Evolutionary conservation across 805 yeast genomes (phyloP).

Genomic region (Peterozyma toletana): DNA sequence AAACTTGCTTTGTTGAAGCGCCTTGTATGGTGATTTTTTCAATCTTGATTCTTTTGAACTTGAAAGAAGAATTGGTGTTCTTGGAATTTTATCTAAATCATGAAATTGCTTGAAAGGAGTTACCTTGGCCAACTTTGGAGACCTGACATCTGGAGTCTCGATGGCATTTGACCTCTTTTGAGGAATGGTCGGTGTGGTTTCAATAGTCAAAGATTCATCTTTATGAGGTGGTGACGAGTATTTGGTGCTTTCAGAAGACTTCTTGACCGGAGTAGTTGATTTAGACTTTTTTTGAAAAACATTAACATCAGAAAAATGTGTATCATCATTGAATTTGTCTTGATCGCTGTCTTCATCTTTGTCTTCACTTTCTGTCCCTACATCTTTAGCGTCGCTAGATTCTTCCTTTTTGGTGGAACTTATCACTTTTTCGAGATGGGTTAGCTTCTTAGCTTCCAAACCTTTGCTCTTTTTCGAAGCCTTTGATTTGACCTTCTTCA

Average conservation of each 20-base stretch:
- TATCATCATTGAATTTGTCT: constrained; percentile 9
- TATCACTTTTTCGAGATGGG: not conserved
- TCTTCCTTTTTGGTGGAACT: constrained; percentile 3
- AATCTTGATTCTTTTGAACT: not conserved
- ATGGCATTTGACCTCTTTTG: constrained; percentile 4
- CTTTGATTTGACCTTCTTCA: constrained; percentile 6
- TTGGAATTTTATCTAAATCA: no score
- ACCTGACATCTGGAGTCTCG: not conserved
- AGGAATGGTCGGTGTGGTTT: constrained; percentile 8
- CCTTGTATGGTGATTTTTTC: constrained; percentile 4
- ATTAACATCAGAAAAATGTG: constrained; percentile 25
- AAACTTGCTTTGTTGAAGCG: no score
- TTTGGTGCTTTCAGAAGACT: constrained; percentile 13
- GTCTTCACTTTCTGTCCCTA: constrained; percentile 6
- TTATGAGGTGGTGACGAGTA: not conserved
- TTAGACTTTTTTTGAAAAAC: constrained; percentile 29
- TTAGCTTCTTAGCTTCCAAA: not conserved
- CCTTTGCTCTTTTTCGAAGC: constrained; percentile 5
- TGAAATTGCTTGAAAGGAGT: no score
- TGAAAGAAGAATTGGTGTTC: no score
- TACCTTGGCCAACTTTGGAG: no score
- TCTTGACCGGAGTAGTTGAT: constrained; percentile 16
- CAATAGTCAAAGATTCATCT: not conserved
- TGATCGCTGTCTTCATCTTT: constrained; percentile 9
- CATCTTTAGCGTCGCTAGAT: constrained; percentile 6